Percentiles rank a stretch among this genome's conserved stretches.
phyloP scores from a whole-genome alignment of 768 basidiomycete species.

The Phallus indusiatus region DNA sequence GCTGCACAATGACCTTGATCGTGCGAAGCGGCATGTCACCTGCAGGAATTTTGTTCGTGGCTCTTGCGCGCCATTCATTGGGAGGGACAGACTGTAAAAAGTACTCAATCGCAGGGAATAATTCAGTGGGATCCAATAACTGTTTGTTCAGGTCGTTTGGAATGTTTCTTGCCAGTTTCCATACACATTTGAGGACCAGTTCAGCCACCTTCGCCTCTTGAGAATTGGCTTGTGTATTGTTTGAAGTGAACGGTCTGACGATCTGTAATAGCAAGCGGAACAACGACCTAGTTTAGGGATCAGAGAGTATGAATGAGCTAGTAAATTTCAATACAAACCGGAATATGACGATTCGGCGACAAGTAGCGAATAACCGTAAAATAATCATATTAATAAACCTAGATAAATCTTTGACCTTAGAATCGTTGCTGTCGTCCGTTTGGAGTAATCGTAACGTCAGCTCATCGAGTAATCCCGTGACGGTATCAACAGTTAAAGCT shows the following conservation, averaged over 20 bases:
- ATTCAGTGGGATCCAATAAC: conserved; percentile 73
- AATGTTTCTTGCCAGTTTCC: conserved; percentile 94
- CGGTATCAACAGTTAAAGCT: conserved; percentile 72
- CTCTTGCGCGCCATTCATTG: conserved; percentile 90
- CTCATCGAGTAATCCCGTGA: conserved; percentile 85
- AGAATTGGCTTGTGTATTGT: conserved; percentile 61
- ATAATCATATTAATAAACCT: conserved; percentile 99
- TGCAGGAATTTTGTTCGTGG: conserved; percentile 84
- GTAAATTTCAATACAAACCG: conserved; percentile 40
- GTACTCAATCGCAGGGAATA: conserved; percentile 88
- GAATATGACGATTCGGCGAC: conserved; percentile 84
- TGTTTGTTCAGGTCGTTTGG: conserved; percentile 81
- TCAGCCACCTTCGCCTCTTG: conserved; percentile 86
- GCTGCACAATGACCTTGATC: conserved; percentile 97
- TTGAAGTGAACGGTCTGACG: conserved; percentile 73
- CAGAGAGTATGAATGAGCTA: not conserved
- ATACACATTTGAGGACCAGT: conserved; percentile 90
- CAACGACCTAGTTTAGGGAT: conserved; percentile 42
- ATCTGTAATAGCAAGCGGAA: conserved; percentile 78
- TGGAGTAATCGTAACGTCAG: conserved; percentile 85
- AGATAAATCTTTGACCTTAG: conserved; percentile 85
- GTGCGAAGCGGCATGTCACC: conserved; percentile 98
- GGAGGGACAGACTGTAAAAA: conserved; percentile 91
- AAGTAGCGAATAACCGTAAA: conserved; percentile 84
- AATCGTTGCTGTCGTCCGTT: conserved; percentile 79